Conservation (phyloP, 257 asterid species). For the Solanum pinnatisectum region DNA sequence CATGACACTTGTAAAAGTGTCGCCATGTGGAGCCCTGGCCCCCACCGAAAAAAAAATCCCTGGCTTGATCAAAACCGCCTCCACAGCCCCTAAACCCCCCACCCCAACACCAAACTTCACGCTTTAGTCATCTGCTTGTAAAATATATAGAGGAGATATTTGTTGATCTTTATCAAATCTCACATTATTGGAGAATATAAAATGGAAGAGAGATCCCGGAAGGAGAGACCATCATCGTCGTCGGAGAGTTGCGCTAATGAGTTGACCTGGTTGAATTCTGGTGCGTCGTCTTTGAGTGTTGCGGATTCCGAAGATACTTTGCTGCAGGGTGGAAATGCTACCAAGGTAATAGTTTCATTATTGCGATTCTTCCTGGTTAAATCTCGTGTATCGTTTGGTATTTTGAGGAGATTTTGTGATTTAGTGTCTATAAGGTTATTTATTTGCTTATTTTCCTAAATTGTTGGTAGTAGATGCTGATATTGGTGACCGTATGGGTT, state of each 20-base stretch:
- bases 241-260: slow-evolving; percentile 4
- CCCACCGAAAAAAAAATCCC: background rate
- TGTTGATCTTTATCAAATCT: background rate
- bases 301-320: slow-evolving; percentile 19
- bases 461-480: background rate
- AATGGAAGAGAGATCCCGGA: slow-evolving; percentile 20
- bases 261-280: slow-evolving; percentile 35
- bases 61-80: slow-evolving; percentile 5
- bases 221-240: slow-evolving; percentile 11
- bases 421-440: background rate
- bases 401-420: background rate
- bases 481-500: background rate
- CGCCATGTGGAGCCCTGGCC: slow-evolving; percentile 44
- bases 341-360: slow-evolving; percentile 17
- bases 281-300: slow-evolving; percentile 30
- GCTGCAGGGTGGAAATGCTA: slow-evolving; percentile 5
- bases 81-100: background rate
- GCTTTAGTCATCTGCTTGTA: background rate
- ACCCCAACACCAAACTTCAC: background rate
- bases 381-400: background rate
- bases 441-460: background rate
- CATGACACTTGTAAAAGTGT: slow-evolving; percentile 72
- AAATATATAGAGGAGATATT: background rate
- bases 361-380: background rate
- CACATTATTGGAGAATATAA: slow-evolving; percentile 1